phyloP scores from a whole-genome alignment of 176 grass and related monocot genomes.

The Musa beccarii region DNA sequence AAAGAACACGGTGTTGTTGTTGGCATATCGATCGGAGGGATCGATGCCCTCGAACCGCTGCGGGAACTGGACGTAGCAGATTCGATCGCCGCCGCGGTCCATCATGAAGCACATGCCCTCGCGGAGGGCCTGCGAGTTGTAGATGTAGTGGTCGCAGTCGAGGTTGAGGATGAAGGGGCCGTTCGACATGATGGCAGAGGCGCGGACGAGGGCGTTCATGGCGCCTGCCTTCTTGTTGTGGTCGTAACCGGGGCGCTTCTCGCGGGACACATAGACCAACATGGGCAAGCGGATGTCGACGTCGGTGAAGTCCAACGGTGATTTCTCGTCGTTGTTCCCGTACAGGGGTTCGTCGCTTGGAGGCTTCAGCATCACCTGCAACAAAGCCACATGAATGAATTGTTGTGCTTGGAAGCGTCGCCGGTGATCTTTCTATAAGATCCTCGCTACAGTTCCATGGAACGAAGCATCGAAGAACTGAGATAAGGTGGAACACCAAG shows the following conservation, averaged over 20 bases:
- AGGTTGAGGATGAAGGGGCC: conserved; percentile 96
- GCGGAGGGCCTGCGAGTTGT: conserved; percentile 76
- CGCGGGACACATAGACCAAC: conserved; percentile 86
- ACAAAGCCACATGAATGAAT: neutral
- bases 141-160: conserved; percentile 94
- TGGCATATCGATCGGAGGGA: conserved; percentile 91
- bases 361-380: conserved; percentile 91
- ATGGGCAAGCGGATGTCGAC: conserved; percentile 76
- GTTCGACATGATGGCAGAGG: conserved; percentile 93
- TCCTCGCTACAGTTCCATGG: too few relatives aligned
- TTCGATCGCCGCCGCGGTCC: conserved; percentile 80
- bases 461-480: too few relatives aligned
- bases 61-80: conserved; percentile 92
- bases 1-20: conserved; percentile 97
- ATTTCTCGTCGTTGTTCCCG: conserved; percentile 48
- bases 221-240: conserved; percentile 98
- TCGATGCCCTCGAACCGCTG: conserved; percentile 94
- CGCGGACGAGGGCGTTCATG: conserved; percentile 96
- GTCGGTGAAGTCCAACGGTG: conserved; percentile 46
- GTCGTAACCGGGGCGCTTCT: conserved; percentile 92
- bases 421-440: too few relatives aligned
- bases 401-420: too few relatives aligned
- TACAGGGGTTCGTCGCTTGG: conserved; percentile 54
- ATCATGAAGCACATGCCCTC: conserved; percentile 99
- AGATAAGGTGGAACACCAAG: neutral